Evolutionary conservation across 495 filamentous ascomycete species (phyloP).

Genomic region (Geopyxis carbonaria): DNA sequence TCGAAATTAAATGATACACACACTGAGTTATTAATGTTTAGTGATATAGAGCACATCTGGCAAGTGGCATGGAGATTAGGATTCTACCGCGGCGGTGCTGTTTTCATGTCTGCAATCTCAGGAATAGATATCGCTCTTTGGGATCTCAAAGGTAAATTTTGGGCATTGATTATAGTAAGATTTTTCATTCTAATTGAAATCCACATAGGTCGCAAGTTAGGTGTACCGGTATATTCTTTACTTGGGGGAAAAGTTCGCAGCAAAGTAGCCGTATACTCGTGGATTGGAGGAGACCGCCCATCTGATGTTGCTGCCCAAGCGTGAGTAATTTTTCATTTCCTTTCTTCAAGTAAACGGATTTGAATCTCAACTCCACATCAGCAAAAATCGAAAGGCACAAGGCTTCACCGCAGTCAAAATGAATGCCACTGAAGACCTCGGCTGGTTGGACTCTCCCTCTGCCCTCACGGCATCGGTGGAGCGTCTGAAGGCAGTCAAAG

Average conservation of each 20-base stretch:
- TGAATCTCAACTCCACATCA: constrained; percentile 6
- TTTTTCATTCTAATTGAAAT: background rate
- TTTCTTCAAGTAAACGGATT: background rate
- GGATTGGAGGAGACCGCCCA: constrained; percentile 74
- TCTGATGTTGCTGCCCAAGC: constrained; percentile 49
- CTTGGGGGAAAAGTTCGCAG: constrained; percentile 60
- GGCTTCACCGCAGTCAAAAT: constrained; percentile 63
- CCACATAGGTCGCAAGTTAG: constrained; percentile 33
- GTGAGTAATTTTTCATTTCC: constrained; percentile 26
- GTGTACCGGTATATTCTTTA: constrained; percentile 56
- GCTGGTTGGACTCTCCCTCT: constrained; percentile 59
- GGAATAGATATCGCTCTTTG: constrained; percentile 73
- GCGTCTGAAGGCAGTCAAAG: constrained; percentile 50
- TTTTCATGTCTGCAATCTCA: constrained; percentile 64
- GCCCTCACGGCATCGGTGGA: constrained; percentile 49
- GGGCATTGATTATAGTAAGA: background rate
- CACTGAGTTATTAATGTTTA: constrained; percentile 22
- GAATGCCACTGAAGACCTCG: constrained; percentile 65
- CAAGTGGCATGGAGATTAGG: constrained; percentile 51
- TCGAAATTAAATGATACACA: background rate
- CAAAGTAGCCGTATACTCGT: constrained; percentile 64
- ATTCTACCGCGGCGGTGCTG: constrained; percentile 70
- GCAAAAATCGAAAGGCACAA: constrained; percentile 45
- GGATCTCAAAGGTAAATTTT: constrained; percentile 46
- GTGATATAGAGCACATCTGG: constrained; percentile 71